phyloP scores from a whole-genome alignment of 371 early-diverging fungal genomes.

The Haplosporangium sp. region DNA sequence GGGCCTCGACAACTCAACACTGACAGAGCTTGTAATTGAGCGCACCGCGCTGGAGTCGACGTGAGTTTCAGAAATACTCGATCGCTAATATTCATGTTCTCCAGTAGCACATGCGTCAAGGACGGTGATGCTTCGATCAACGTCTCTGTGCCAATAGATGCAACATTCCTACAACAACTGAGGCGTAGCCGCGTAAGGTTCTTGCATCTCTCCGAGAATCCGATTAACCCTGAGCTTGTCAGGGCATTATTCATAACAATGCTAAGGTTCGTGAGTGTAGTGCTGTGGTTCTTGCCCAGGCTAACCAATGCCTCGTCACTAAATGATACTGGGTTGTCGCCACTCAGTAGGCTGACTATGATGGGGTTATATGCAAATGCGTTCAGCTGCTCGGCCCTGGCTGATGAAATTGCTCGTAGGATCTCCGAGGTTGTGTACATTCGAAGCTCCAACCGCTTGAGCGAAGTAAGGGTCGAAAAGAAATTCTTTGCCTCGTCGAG shows the following conservation, averaged over 20 bases:
- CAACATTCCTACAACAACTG: constrained; percentile 2
- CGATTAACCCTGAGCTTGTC: constrained; percentile 3
- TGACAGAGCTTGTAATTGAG: not conserved
- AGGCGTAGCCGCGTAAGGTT: constrained; percentile 9
- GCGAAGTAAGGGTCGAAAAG: constrained; percentile 4
- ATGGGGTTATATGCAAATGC: not conserved
- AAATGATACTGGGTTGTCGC: too few relatives aligned
- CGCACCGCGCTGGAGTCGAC: constrained; percentile 1
- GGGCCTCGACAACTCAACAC: not conserved
- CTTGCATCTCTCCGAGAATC: constrained; percentile 2
- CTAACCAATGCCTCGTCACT: not conserved
- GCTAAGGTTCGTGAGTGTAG: not conserved
- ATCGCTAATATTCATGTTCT: constrained; percentile 1
- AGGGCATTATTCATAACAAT: constrained; percentile 4
- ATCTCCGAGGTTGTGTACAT: not conserved
- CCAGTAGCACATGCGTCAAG: not conserved
- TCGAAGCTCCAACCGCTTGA: constrained; percentile 14
- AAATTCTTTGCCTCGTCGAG: constrained; percentile 4
- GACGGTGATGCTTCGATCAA: constrained; percentile 10
- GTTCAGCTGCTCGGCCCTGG: not conserved
- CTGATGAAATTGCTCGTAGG: constrained; percentile 2
- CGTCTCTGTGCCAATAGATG: constrained; percentile 6
- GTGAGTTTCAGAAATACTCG: constrained; percentile 1
- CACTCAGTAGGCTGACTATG: too few relatives aligned
- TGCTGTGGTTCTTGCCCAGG: not conserved